Conservation (phyloP, 169 alveolate species). For the Cryptosporidium ubiquitum region DNA sequence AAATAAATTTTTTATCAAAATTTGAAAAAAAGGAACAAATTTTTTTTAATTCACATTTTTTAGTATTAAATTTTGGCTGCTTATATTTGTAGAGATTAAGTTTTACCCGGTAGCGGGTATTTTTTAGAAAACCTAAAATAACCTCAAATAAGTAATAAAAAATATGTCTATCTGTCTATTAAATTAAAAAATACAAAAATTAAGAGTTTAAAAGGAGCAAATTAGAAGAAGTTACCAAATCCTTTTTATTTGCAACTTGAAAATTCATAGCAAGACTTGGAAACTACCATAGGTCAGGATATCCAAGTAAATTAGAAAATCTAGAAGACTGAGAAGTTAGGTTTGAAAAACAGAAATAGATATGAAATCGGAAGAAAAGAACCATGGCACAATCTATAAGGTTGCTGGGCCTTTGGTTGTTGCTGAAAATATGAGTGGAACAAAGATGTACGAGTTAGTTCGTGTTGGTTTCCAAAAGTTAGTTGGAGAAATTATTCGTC, state of each 20-base stretch:
- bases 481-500: slow-evolving; percentile 97
- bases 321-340: background rate
- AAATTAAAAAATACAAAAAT: background rate
- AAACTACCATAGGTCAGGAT: background rate
- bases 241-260: background rate
- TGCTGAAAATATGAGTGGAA: slow-evolving; percentile 98
- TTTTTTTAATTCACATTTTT: too few relatives aligned
- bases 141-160: slow-evolving; percentile 5
- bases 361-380: slow-evolving; percentile 45
- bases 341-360: background rate
- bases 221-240: background rate
- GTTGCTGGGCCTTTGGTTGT: slow-evolving; percentile 97
- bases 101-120: slow-evolving; percentile 38
- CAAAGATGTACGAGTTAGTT: slow-evolving; percentile 98
- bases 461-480: slow-evolving; percentile 96
- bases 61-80: background rate
- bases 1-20: background rate
- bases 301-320: background rate
- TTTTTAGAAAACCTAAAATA: background rate
- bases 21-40: background rate
- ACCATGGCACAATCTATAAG: slow-evolving; percentile 90
- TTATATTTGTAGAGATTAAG: background rate
- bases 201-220: background rate
- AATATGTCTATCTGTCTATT: slow-evolving; percentile 49
- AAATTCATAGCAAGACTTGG: slow-evolving; percentile 7